Evolutionary conservation across 2,329 filamentous ascomycete genomes (phyloP).

Genomic region (Calonectria ilicicola): DNA sequence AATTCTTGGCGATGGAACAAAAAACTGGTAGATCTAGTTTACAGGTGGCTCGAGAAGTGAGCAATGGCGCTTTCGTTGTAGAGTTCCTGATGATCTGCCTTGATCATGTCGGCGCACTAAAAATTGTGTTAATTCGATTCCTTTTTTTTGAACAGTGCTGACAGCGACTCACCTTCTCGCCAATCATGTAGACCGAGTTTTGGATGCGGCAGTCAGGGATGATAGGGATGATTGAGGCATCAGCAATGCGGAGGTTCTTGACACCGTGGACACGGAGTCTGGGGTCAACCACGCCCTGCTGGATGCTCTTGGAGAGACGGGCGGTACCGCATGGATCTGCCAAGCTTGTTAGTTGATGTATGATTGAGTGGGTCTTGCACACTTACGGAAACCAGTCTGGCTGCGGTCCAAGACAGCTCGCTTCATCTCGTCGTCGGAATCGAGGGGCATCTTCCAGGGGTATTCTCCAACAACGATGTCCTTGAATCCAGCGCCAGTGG

Average conservation of each 20-base stretch:
- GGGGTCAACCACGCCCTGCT: slow-evolving; percentile 37
- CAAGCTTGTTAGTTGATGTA: slow-evolving; percentile 26
- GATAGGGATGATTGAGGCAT: slow-evolving; percentile 57
- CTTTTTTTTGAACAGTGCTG: too few species aligned
- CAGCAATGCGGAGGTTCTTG: slow-evolving; percentile 26
- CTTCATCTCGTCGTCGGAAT: slow-evolving; percentile 68
- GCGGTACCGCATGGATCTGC: slow-evolving; percentile 65
- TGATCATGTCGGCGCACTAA: slow-evolving; percentile 32
- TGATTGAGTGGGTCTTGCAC: not conserved
- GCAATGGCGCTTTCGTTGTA: not conserved
- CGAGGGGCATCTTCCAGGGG: slow-evolving; percentile 70
- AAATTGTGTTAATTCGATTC: not conserved
- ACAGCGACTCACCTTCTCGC: slow-evolving; percentile 57
- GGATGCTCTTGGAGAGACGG: slow-evolving; percentile 63
- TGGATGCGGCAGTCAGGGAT: slow-evolving; percentile 68
- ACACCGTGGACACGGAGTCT: slow-evolving; percentile 29
- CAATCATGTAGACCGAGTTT: slow-evolving; percentile 70
- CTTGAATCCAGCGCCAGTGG: slow-evolving; percentile 66
- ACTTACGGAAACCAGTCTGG: slow-evolving; percentile 66
- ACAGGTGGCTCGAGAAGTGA: slow-evolving; percentile 13
- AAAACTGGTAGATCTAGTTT: not conserved
- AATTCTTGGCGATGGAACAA: too few species aligned
- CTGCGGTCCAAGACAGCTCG: slow-evolving; percentile 67
- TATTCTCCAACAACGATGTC: slow-evolving; percentile 66
- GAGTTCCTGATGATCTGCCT: slow-evolving; percentile 17